Conservation (phyloP, 2,329 filamentous ascomycete genomes). For the Colletotrichum cordylinicola region DNA sequence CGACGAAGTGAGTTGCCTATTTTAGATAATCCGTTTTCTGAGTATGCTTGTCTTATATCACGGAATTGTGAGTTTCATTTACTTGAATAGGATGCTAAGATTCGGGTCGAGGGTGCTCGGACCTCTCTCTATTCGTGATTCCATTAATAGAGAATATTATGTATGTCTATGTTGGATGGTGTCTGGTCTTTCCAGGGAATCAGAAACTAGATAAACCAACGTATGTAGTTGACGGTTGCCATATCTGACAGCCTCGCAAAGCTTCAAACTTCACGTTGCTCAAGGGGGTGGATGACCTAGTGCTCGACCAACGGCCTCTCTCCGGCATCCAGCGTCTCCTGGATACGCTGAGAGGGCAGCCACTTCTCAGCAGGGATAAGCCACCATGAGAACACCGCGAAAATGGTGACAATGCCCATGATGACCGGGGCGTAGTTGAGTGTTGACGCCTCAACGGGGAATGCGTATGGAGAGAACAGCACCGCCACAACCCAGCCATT, state of each 20-base stretch:
- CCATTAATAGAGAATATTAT: background rate
- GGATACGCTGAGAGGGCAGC: constrained; percentile 49
- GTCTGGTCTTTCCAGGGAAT: background rate
- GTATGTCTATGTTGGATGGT: background rate
- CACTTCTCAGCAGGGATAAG: constrained; percentile 51
- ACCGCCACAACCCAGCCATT: constrained; percentile 56
- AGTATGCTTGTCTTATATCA: too few species aligned
- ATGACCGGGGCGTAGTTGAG: constrained; percentile 58
- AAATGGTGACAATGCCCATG: constrained; percentile 53
- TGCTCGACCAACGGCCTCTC: constrained; percentile 1
- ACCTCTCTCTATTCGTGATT: background rate
- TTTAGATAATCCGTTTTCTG: too few species aligned
- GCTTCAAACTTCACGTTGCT: background rate
- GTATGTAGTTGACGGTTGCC: background rate
- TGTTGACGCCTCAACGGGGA: constrained; percentile 46
- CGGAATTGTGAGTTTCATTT: too few species aligned
- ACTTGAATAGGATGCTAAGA: background rate
- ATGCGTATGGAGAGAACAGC: constrained; percentile 50
- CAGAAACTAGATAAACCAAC: rapidly evolving
- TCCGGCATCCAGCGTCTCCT: constrained; percentile 35
- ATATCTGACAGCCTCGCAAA: background rate
- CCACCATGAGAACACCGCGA: constrained; percentile 53
- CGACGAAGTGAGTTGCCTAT: too few species aligned
- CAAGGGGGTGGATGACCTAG: background rate
- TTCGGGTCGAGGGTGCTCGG: background rate